Evolutionary conservation across 2,329 filamentous ascomycete genomes (phyloP).

Genomic region (Bipolaris zeicola): DNA sequence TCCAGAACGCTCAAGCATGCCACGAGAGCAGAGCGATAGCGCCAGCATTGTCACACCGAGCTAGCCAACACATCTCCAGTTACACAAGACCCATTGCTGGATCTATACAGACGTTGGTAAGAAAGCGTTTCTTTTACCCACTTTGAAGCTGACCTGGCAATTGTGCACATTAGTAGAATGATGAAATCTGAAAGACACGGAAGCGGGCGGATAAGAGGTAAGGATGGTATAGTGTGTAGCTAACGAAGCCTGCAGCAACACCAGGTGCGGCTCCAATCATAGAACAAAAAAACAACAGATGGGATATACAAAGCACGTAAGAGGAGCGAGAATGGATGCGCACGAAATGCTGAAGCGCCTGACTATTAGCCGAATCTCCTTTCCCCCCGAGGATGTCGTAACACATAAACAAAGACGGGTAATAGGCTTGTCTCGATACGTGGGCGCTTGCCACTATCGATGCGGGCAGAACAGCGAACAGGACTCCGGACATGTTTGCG

Average conservation of each 20-base stretch:
- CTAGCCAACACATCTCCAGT: neutral
- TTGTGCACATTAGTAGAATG: neutral
- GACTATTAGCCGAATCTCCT: constrained; percentile 23
- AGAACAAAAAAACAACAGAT: constrained; percentile 30
- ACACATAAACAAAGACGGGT: constrained; percentile 22
- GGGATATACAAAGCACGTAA: constrained; percentile 42
- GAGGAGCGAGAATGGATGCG: constrained; percentile 18
- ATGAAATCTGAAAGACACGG: neutral
- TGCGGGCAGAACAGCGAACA: constrained; percentile 12
- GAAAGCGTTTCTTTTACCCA: neutral
- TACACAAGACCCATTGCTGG: constrained; percentile 1
- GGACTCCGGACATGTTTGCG: constrained; percentile 15
- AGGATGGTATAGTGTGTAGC: constrained; percentile 31
- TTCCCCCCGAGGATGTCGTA: constrained; percentile 29
- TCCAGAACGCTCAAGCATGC: neutral
- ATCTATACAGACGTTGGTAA: neutral
- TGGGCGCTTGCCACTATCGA: constrained; percentile 12
- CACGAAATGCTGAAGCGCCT: constrained; percentile 18
- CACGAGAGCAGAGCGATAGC: neutral
- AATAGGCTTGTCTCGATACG: constrained; percentile 13
- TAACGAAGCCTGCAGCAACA: constrained; percentile 28
- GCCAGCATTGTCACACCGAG: neutral
- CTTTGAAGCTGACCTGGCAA: neutral
- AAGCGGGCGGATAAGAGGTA: neutral
- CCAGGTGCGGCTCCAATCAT: constrained; percentile 31